Conservation (phyloP, 257 asterid genomes). For the Haberlea rhodopensis region DNA sequence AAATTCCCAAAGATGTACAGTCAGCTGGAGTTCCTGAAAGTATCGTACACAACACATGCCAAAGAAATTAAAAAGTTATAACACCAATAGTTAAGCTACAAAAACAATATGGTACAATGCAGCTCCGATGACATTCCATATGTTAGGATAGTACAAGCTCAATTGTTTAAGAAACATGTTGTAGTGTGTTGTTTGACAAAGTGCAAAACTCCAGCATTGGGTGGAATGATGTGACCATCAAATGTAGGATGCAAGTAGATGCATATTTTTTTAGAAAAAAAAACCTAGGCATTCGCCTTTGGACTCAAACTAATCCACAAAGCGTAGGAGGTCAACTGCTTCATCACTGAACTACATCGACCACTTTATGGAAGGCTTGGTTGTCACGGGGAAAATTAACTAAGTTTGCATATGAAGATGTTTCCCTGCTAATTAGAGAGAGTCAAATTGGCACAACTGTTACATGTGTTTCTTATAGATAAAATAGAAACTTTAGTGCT, state of each 20-base stretch:
- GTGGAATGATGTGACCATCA: conserved; percentile 2
- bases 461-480: background rate
- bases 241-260: background rate
- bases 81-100: background rate
- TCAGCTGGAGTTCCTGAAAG: conserved; percentile 39
- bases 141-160: background rate
- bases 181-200: background rate
- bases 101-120: too few species aligned
- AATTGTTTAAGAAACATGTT: too few species aligned
- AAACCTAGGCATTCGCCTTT: background rate
- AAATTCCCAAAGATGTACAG: conserved; percentile 72
- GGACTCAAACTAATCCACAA: background rate
- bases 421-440: background rate
- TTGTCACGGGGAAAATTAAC: background rate
- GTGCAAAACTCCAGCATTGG: background rate
- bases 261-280: too few species aligned
- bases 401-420: background rate
- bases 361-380: background rate
- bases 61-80: background rate
- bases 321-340: background rate
- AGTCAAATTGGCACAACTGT: background rate
- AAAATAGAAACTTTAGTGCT: background rate
- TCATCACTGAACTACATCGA: background rate
- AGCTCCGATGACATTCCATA: background rate
- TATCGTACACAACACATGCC: conserved; percentile 6